Evolutionary conservation across 257 asterid species (phyloP), one percentile per base, ranked within the genome.

Genomic region (Nicotiana noctiflora): DNA sequence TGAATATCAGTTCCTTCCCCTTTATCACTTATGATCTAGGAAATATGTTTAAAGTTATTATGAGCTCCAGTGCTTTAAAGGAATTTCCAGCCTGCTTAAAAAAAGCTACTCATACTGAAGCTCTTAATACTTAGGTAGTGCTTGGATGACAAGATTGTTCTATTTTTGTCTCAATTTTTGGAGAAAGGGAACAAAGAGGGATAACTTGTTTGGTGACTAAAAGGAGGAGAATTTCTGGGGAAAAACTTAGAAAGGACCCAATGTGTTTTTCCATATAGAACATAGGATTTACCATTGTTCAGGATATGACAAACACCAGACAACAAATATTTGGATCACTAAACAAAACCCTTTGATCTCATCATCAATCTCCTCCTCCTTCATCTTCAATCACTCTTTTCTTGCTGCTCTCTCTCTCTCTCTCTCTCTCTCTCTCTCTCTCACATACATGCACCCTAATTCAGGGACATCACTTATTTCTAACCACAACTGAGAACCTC

Each of bases 371-470:
- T 60, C 65, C 31, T 23, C 6, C 65, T 21, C 17, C 65, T 19
- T 60, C 65, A 52, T 51, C 55, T 49, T 49, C 55, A 52, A 52
- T 52, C 57, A 52, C 57, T 4, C 57, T 52, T 17, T 52, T 12
- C 18, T 52, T 4, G 18, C 8, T 66, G 56, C 88, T 86, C 87
- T 86, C 81, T 49, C 72, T 90, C n/a, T n/a, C n/a, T n/a, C n/a
- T n/a, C n/a, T n/a, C n/a, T 7, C 57, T 3, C 57, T 14, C 57
- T 4, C 7, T 51, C 56, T 4, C 57, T 4, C 32, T 2, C 32
- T 2, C 32, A 31, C 34, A 31, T 31, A 52, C 57, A 14, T 52
- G 57, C 57, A 52, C 57, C 57, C 18, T 52, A 52, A 52, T 14
- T 13, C 17, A 4, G 57, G 57, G 57, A 8, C 18, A 52, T 12